A percentile compares a stretch with the other conserved stretches of the same genome.
These are phyloP conservation scores for Lichenothelia convexa DNA, from an alignment of 495 filamentous ascomycete species.

Conservation along the genomic window DNA sequence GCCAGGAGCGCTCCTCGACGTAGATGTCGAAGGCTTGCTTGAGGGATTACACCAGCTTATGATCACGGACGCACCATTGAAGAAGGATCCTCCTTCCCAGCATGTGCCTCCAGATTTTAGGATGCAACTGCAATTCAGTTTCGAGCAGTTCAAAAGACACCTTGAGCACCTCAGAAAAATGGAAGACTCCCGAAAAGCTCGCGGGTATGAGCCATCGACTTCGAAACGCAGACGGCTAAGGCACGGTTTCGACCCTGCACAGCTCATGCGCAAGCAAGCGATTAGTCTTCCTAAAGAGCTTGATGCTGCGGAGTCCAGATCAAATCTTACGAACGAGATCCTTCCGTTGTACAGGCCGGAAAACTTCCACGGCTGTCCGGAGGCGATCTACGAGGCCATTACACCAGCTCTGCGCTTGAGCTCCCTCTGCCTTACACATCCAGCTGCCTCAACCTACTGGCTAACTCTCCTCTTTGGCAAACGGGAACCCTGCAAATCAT, in stretches of 20 bases:
- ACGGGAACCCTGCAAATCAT: constrained; percentile 7
- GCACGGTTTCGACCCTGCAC: constrained; percentile 14
- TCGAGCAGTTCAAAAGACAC: not conserved
- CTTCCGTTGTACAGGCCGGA: constrained; percentile 13
- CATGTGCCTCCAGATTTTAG: constrained; percentile 9
- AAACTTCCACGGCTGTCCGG: constrained; percentile 16
- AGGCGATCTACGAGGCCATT: constrained; percentile 14
- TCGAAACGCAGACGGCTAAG: constrained; percentile 9
- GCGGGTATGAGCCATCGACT: constrained; percentile 3
- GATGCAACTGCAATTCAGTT: constrained; percentile 13
- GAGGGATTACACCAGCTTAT: not conserved
- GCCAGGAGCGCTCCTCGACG: not conserved
- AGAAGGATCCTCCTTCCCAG: not conserved
- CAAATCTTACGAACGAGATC: constrained; percentile 15
- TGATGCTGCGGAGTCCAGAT: not conserved
- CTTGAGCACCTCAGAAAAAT: not conserved
- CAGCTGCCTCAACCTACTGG: constrained; percentile 14
- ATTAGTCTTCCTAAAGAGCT: constrained; percentile 5
- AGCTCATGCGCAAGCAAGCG: constrained; percentile 15
- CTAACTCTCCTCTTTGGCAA: constrained; percentile 15
- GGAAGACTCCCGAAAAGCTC: constrained; percentile 5
- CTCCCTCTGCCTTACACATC: constrained; percentile 11
- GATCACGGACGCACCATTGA: not conserved
- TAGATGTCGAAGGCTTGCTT: constrained; percentile 3
- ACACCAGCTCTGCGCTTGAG: constrained; percentile 15